These are phyloP conservation scores for Penicillium longicatenatum DNA, from an alignment of 495 filamentous ascomycete species.

Conservation along the genomic window DNA sequence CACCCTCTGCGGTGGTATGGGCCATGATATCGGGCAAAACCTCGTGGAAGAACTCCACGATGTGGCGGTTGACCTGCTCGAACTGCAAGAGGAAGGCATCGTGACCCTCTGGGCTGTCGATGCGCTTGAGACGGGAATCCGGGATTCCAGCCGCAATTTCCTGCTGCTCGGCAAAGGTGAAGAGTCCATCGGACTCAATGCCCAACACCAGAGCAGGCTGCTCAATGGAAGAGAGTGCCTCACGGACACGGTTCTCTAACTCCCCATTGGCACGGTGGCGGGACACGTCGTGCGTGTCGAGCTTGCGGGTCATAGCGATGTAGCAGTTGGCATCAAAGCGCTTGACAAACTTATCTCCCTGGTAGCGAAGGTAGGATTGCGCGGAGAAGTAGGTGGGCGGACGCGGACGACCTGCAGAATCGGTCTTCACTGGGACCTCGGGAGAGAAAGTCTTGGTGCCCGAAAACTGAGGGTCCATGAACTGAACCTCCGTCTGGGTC, in stretches of 20 bases:
- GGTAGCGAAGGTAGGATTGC: conserved; percentile 97
- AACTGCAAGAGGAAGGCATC: conserved; percentile 97
- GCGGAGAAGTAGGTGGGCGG: conserved; percentile 92
- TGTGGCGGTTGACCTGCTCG: conserved; percentile 89
- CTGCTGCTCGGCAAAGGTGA: conserved; percentile 94
- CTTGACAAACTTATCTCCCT: conserved; percentile 94
- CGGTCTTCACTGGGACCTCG: conserved; percentile 19
- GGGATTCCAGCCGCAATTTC: conserved; percentile 85
- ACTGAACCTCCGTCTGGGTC: conserved; percentile 35
- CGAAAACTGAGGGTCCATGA: conserved; percentile 77
- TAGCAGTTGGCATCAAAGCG: conserved; percentile 98
- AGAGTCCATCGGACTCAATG: conserved; percentile 92
- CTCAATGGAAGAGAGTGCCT: conserved; percentile 77
- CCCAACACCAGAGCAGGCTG: conserved; percentile 90
- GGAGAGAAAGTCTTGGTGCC: conserved; percentile 58
- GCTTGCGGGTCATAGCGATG: conserved; percentile 96
- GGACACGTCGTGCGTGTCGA: conserved; percentile 97
- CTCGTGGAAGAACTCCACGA: conserved; percentile 80
- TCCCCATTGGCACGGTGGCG: conserved; percentile 57
- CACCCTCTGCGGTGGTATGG: conserved; percentile 50
- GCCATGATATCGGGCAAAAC: conserved; percentile 85
- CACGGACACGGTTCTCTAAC: conserved; percentile 56
- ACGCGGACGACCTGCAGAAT: conserved; percentile 41
- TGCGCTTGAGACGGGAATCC: conserved; percentile 73
- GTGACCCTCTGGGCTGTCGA: conserved; percentile 92